phyloP scores from a whole-genome alignment of 768 basidiomycete species.

The Pleurotus djamor region DNA sequence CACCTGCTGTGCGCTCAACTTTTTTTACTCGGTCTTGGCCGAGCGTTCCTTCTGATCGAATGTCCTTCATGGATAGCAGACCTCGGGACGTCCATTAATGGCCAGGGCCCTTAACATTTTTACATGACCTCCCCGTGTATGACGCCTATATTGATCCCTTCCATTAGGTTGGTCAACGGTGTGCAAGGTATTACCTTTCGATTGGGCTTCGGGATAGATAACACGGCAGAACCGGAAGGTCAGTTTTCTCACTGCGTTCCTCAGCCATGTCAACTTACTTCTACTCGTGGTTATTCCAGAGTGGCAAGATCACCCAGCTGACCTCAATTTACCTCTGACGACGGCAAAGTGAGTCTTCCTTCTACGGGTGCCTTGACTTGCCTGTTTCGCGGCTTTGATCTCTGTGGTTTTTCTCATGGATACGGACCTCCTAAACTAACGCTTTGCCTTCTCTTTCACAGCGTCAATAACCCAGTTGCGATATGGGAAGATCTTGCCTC shows the following conservation, averaged over 20 bases:
- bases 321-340: constrained; percentile 49
- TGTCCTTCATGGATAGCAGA: background rate
- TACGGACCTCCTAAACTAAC: background rate
- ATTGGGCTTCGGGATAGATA: constrained; percentile 55
- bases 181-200: constrained; percentile 66
- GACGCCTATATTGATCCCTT: background rate
- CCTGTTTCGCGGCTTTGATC: background rate
- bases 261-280: background rate
- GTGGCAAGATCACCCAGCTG: constrained; percentile 58
- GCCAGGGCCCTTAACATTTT: background rate
- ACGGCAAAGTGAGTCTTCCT: constrained; percentile 38
- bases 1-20: background rate
- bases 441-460: constrained; percentile 16
- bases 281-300: constrained; percentile 26
- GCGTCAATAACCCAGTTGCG: constrained; percentile 53
- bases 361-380: background rate
- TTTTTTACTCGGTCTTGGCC: constrained; percentile 1
- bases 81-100: background rate
- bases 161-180: constrained; percentile 46
- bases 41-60: constrained; percentile 6
- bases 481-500: constrained; percentile 52
- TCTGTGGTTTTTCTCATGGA: background rate
- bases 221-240: constrained; percentile 57
- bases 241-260: constrained; percentile 10
- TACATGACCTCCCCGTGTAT: background rate